Conservation (phyloP, 1,284 basidiomycete genomes). For the Melampsora americana region DNA sequence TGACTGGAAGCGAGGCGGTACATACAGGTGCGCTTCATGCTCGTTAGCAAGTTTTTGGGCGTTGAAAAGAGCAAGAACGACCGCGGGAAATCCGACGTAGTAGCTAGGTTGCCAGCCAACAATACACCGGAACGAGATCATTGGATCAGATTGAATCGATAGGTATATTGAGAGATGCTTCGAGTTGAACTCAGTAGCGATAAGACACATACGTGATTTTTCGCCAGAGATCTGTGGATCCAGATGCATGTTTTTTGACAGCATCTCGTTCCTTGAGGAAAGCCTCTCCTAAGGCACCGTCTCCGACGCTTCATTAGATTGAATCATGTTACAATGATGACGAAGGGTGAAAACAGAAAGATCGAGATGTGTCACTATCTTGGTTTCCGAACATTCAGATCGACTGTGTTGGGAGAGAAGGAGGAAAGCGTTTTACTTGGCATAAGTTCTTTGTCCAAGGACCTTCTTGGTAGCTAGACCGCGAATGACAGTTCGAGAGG, state of each 20-base stretch:
- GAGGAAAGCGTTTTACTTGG: background rate
- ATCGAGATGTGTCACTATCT: too few species aligned
- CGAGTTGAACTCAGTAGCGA: too few species aligned
- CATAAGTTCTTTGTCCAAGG: background rate
- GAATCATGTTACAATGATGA: background rate
- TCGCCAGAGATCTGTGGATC: slow-evolving; percentile 39
- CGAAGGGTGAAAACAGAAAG: too few species aligned
- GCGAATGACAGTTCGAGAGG: background rate
- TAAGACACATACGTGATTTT: slow-evolving; percentile 31
- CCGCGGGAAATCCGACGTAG: slow-evolving; percentile 38
- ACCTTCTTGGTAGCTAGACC: background rate
- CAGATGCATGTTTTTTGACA: slow-evolving; percentile 27
- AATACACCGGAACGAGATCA: background rate
- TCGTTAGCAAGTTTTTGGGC: slow-evolving; percentile 30
- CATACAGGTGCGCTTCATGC: slow-evolving; percentile 30
- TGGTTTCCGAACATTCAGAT: too few species aligned
- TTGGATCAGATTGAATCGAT: too few species aligned
- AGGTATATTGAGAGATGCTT: too few species aligned
- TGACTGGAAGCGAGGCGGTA: background rate
- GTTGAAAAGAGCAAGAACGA: slow-evolving; percentile 38
- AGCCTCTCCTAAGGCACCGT: slow-evolving; percentile 33
- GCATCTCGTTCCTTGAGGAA: slow-evolving; percentile 43
- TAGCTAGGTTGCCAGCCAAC: slow-evolving; percentile 19
- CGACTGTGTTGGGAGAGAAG: background rate
- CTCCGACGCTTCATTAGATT: slow-evolving; percentile 13